These are phyloP conservation scores for Litchi chinensis DNA, from an alignment of 345 rosid species.

Conservation along the genomic window DNA sequence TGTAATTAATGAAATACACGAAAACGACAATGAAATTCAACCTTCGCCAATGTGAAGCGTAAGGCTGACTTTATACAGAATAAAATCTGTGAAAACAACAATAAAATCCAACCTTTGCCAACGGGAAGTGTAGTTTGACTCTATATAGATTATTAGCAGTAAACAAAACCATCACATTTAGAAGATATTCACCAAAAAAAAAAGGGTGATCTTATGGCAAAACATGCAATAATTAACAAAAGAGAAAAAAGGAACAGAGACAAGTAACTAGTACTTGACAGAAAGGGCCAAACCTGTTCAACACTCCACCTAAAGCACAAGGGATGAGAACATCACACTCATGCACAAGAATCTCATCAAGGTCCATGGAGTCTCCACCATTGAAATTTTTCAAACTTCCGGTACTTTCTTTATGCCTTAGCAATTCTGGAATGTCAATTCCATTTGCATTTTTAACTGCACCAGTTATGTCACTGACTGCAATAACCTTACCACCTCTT, in stretches of 20 bases:
- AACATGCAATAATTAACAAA: not conserved
- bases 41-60: not conserved
- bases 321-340: constrained; percentile 99
- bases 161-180: not conserved
- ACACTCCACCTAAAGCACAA: constrained; percentile 94
- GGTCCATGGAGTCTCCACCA: constrained; percentile 76
- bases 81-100: not conserved
- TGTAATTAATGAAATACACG: not conserved
- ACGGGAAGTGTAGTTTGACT: not conserved
- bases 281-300: constrained; percentile 61
- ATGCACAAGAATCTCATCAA: constrained; percentile 66
- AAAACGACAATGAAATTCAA: not conserved
- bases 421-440: constrained; percentile 60
- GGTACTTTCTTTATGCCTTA: constrained; percentile 61
- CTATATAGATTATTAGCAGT: not conserved
- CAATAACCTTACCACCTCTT: constrained; percentile 91
- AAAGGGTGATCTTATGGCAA: not conserved
- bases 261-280: not conserved
- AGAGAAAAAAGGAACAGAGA: not conserved
- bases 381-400: constrained; percentile 64
- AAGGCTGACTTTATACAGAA: not conserved
- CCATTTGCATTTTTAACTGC: constrained; percentile 87
- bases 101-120: not conserved
- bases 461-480: constrained; percentile 92
- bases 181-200: not conserved